phyloP scores from a whole-genome alignment of 2,329 filamentous ascomycete genomes.

The Epichloe brachyelytri region DNA sequence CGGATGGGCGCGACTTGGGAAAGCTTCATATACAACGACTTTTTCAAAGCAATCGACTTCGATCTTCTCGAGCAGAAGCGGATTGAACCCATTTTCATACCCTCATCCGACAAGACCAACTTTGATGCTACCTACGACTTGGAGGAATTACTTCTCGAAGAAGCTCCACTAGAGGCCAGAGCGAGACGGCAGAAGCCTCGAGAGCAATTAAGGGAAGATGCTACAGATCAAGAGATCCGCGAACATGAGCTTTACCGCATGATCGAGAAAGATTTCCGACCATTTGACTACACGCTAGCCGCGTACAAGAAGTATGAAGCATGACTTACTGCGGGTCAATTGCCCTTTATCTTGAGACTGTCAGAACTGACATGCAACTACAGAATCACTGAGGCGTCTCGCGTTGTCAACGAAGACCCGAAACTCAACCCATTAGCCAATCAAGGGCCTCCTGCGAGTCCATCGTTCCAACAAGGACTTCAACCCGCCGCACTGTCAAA shows the following conservation, averaged over 20 bases:
- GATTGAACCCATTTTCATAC: slow-evolving; percentile 81
- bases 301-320: slow-evolving; percentile 57
- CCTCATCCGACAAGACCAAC: slow-evolving; percentile 95
- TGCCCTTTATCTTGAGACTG: not conserved
- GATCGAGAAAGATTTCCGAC: slow-evolving; percentile 87
- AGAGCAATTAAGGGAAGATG: slow-evolving; percentile 83
- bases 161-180: slow-evolving; percentile 85
- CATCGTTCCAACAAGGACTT: not conserved
- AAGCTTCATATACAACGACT: slow-evolving; percentile 75
- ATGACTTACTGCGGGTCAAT: too few relatives aligned
- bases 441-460: slow-evolving; percentile 17
- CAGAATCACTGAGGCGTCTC: slow-evolving; percentile 25
- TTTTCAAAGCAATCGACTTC: slow-evolving; percentile 82
- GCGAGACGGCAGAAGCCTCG: slow-evolving; percentile 88
- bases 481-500: slow-evolving; percentile 7
- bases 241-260: slow-evolving; percentile 88
- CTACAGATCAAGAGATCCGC: slow-evolving; percentile 85
- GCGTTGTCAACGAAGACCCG: slow-evolving; percentile 9
- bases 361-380: slow-evolving; percentile 9
- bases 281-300: slow-evolving; percentile 85
- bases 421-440: not conserved
- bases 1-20: slow-evolving; percentile 81
- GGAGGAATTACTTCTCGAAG: slow-evolving; percentile 84
- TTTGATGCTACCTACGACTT: slow-evolving; percentile 98
- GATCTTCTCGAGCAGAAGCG: slow-evolving; percentile 71